Evolutionary conservation across 257 asterid genomes (phyloP).

Genomic region (Plantago elongata): DNA sequence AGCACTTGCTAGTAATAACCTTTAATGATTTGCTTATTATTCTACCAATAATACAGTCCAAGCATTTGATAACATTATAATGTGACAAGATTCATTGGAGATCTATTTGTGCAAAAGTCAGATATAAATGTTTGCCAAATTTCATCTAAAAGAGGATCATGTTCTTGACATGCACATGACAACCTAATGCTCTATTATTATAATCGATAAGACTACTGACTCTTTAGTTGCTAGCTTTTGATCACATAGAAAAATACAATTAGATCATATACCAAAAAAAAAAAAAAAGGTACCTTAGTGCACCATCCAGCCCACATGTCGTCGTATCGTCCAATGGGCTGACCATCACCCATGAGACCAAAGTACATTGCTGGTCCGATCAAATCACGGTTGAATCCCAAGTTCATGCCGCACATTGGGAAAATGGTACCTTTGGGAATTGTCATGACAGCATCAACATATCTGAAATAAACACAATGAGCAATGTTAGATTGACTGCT

Average conservation of each 20-base stretch:
- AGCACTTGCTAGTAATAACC: no score
- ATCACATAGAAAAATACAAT: background rate
- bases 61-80: no score
- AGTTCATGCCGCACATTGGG: conserved; percentile 86
- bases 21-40: no score
- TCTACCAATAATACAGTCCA: no score
- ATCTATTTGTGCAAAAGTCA: no score
- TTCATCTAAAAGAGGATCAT: no score
- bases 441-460: conserved; percentile 77
- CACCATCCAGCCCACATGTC: conserved; percentile 93
- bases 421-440: conserved; percentile 74
- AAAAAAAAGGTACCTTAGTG: conserved; percentile 41
- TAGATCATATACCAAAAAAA: background rate
- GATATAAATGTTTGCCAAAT: no score
- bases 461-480: conserved; percentile 34
- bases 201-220: no score
- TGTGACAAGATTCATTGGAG: no score
- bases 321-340: conserved; percentile 78
- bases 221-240: no score
- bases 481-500: conserved; percentile 3
- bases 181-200: no score
- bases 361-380: conserved; percentile 92
- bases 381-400: conserved; percentile 70
- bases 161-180: no score
- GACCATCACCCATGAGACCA: conserved; percentile 93